These are phyloP conservation scores for Codiaeum variegatum DNA, from an alignment of 441 rosid species.

Conservation along the genomic window DNA sequence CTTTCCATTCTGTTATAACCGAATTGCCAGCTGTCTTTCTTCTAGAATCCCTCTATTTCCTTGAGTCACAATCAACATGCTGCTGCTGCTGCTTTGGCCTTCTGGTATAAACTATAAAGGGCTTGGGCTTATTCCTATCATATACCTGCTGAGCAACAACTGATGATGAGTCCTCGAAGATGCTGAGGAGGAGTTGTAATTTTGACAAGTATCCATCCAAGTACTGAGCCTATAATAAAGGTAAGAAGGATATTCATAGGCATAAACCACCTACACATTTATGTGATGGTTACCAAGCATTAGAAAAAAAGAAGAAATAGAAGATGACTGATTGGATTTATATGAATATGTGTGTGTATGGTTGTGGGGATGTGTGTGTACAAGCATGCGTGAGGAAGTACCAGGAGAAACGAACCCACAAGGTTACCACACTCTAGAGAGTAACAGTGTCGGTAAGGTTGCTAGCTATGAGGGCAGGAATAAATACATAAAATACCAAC, in stretches of 20 bases:
- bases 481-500: not conserved
- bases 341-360: no score
- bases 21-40: no score
- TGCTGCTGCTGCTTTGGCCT: no score
- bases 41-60: no score
- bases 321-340: not conserved
- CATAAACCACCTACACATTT: not conserved
- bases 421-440: not conserved
- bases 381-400: not conserved
- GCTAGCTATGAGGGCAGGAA: not conserved
- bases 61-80: no score
- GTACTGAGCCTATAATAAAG: not conserved
- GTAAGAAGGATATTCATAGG: not conserved
- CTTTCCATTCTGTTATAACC: no score
- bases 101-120: no score
- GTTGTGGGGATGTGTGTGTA: no score
- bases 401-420: not conserved
- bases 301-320: no score
- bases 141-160: not conserved
- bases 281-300: not conserved
- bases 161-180: not conserved
- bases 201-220: not conserved
- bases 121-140: no score
- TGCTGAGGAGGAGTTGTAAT: not conserved
- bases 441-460: not conserved